Conservation (phyloP, 2,329 filamentous ascomycete species). For the Pseudogymnoascus sp. region DNA sequence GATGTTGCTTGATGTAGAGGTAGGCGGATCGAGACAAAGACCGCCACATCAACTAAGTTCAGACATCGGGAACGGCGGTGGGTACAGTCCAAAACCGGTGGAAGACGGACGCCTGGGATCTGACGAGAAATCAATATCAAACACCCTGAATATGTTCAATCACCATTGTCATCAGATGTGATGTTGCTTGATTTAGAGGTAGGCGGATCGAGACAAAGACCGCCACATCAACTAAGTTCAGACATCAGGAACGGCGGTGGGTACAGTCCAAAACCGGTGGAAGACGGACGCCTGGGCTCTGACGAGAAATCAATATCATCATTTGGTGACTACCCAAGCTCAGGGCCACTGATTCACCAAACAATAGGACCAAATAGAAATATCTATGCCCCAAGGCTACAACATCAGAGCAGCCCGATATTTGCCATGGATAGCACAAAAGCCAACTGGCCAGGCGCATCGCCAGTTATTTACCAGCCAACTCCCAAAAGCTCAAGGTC, state of each 20-base stretch:
- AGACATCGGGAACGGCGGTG: not conserved
- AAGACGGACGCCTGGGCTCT: not conserved
- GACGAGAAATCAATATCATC: not conserved
- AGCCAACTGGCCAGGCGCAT: not conserved
- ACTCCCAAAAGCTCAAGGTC: constrained; percentile 19
- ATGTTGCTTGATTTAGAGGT: constrained; percentile 22
- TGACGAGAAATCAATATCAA: not conserved
- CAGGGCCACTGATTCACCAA: not conserved
- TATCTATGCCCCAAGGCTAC: not conserved
- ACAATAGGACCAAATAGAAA: not conserved
- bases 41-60: not conserved
- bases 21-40: not conserved
- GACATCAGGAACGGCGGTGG: not conserved
- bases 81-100: not conserved
- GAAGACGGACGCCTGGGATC: not conserved
- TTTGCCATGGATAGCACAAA: not conserved
- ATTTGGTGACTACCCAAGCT: not conserved
- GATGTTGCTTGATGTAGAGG: constrained; percentile 22
- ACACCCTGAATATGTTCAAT: constrained; percentile 9
- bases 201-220: not conserved
- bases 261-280: not conserved
- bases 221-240: not conserved
- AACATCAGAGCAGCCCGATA: not conserved
- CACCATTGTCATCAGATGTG: constrained; percentile 20
- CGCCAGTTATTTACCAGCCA: constrained; percentile 20